These are phyloP conservation scores for Murraya koenigii DNA, from an alignment of 345 rosid species.

Conservation along the genomic window DNA sequence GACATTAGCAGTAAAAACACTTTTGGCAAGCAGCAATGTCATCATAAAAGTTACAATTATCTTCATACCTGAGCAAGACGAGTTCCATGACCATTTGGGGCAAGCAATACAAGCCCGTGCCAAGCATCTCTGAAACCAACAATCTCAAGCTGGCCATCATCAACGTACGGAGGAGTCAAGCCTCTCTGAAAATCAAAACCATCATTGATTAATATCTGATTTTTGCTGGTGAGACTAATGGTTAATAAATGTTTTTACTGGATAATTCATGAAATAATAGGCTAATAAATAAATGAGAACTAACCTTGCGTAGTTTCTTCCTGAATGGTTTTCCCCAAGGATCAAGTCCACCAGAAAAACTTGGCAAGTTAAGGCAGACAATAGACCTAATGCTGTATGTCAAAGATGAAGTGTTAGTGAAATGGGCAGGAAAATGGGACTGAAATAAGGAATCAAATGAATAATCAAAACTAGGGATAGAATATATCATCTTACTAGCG, in stretches of 20 bases:
- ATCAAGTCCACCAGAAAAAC: slow-evolving; percentile 76
- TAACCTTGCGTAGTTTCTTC: slow-evolving; percentile 43
- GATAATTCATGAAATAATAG: neutral
- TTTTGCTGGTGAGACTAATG: neutral
- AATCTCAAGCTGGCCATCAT: slow-evolving; percentile 54
- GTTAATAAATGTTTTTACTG: neutral
- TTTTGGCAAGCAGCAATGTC: neutral
- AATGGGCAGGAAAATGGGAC: neutral
- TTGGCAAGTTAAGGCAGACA: slow-evolving; percentile 74
- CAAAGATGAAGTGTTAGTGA: slow-evolving; percentile 10
- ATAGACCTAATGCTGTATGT: slow-evolving; percentile 61
- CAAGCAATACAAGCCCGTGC: slow-evolving; percentile 55
- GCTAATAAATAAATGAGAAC: slow-evolving; percentile 22
- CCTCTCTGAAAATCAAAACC: slow-evolving; percentile 34
- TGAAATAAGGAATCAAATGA: slow-evolving; percentile 8
- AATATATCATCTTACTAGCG: slow-evolving; percentile 28
- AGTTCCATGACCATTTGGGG: slow-evolving; percentile 65
- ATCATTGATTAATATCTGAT: neutral
- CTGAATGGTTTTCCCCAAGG: slow-evolving; percentile 65
- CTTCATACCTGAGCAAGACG: slow-evolving; percentile 60
- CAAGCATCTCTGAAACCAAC: slow-evolving; percentile 61
- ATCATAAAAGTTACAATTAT: neutral
- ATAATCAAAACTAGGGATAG: neutral
- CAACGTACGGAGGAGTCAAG: slow-evolving; percentile 56
- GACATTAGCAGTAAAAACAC: neutral